Conservation (phyloP, 768 basidiomycete genomes). For the Amanita exitialis region DNA sequence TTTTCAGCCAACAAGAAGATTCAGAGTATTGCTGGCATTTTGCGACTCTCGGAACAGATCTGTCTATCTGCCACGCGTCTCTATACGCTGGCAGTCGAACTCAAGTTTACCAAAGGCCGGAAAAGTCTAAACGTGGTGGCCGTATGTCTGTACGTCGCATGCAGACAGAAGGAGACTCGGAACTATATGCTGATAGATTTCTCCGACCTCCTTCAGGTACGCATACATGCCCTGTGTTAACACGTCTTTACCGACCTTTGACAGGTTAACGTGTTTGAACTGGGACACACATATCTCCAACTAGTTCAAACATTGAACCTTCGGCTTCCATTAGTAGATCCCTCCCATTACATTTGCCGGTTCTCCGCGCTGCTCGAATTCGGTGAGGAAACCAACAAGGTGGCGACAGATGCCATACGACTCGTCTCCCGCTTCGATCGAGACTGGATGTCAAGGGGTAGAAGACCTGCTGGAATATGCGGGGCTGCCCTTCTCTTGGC, state of each 20-base stretch:
- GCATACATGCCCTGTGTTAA: slow-evolving; percentile 5
- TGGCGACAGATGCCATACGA: slow-evolving; percentile 88
- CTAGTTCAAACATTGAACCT: slow-evolving; percentile 83
- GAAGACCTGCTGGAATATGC: slow-evolving; percentile 94
- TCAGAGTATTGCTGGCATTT: slow-evolving; percentile 66
- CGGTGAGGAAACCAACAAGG: slow-evolving; percentile 85
- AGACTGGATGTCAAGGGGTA: slow-evolving; percentile 96
- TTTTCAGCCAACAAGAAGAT: slow-evolving; percentile 73
- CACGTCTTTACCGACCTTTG: not conserved
- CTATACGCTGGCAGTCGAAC: slow-evolving; percentile 89
- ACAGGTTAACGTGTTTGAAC: slow-evolving; percentile 95
- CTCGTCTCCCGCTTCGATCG: slow-evolving; percentile 89
- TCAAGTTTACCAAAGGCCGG: slow-evolving; percentile 91
- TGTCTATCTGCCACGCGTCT: slow-evolving; percentile 74
- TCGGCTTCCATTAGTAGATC: slow-evolving; percentile 83
- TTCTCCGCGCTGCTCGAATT: slow-evolving; percentile 94
- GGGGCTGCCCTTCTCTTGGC: slow-evolving; percentile 93
- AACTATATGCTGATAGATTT: slow-evolving; percentile 99
- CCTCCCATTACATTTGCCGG: slow-evolving; percentile 92
- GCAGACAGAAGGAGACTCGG: slow-evolving; percentile 80
- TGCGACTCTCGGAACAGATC: slow-evolving; percentile 74
- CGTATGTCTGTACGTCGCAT: slow-evolving; percentile 91
- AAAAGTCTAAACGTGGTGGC: slow-evolving; percentile 91
- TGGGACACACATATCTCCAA: slow-evolving; percentile 93
- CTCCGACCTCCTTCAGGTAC: slow-evolving; percentile 86